Evolutionary conservation across 2,329 filamentous ascomycete species (phyloP), one percentile per base, ranked within the genome.

Genomic region (Bertia moriformis): DNA sequence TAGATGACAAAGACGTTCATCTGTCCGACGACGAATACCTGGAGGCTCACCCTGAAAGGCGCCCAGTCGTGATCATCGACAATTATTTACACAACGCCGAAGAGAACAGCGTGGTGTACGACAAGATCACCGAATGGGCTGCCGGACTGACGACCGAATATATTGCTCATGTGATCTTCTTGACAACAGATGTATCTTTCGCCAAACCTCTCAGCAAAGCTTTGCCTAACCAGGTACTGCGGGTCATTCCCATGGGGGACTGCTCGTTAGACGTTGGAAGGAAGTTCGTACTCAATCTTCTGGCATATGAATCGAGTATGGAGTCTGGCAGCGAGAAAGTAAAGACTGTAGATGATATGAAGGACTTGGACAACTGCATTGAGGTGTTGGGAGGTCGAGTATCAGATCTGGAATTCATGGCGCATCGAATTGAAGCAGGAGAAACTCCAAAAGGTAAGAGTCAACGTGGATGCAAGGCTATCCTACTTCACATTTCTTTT

Each of bases 351-450:
- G 24, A 29, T 10, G 32, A 17, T 7, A 18, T 41, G 40, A 20
- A 47, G 44, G 71, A 75, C 41, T 61, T 82, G 2, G 74, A 79
- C 46, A 61, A 57, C 4, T 76, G 73, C 41, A 78, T 82, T 41
- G 62, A 68, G 20, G 58, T 68, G 4, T 59, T 82, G 3, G 77
- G 77, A 20, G 77, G 77, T 3, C 70, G 77, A 3, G 62, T 82
- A 4, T 79, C 75, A 1, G 77, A 82, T 46, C 68, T 82, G 24
- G 77, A 81, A 45, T 80, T 79, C 48, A 66, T 82, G 37, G 72
- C 76, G n/a, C 64, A 76, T 36, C 62, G 78, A n/a, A 78, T 82
- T 51, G 75, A 78, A 52, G 66, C 72, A 2, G 77, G 77, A 37
- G 74, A 81, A 50, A 73, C 69, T 2, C 77, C 77, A 3, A 61